Conservation (phyloP, 129 eudicot species). For the Apium graveolens region DNA sequence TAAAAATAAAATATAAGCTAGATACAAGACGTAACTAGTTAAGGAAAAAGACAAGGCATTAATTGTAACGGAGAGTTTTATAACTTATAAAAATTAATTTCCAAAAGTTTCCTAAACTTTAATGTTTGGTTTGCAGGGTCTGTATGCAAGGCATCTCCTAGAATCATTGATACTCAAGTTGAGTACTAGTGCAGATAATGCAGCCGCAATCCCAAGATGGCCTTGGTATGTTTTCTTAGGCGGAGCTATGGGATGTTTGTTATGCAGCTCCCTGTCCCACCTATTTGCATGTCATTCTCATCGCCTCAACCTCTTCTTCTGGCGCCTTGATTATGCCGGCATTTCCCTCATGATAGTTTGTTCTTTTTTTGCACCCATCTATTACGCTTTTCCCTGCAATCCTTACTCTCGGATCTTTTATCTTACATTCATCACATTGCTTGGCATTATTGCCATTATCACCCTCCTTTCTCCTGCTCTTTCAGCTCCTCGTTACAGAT, state of each 20-base stretch:
- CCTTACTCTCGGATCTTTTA: slow-evolving; percentile 56
- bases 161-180: slow-evolving; percentile 34
- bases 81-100: not conserved
- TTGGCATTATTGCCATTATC: slow-evolving; percentile 49
- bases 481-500: slow-evolving; percentile 52
- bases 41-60: not conserved
- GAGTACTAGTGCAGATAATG: slow-evolving; percentile 16
- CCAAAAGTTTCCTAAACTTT: not conserved
- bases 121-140: slow-evolving; percentile 42
- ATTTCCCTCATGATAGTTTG: slow-evolving; percentile 86
- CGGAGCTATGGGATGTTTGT: slow-evolving; percentile 82
- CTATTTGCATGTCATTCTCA: slow-evolving; percentile 76
- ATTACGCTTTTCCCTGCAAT: slow-evolving; percentile 62
- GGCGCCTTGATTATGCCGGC: slow-evolving; percentile 88
- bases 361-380: slow-evolving; percentile 88
- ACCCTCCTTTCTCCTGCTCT: slow-evolving; percentile 82
- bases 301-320: slow-evolving; percentile 59
- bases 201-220: slow-evolving; percentile 49
- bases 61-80: not conserved
- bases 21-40: not conserved
- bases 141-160: slow-evolving; percentile 26
- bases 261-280: slow-evolving; percentile 82
- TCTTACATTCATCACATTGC: slow-evolving; percentile 56
- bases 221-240: slow-evolving; percentile 80
- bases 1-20: not conserved